phyloP scores from a whole-genome alignment of 345 rosid genomes.

The Iberis pinnata region DNA sequence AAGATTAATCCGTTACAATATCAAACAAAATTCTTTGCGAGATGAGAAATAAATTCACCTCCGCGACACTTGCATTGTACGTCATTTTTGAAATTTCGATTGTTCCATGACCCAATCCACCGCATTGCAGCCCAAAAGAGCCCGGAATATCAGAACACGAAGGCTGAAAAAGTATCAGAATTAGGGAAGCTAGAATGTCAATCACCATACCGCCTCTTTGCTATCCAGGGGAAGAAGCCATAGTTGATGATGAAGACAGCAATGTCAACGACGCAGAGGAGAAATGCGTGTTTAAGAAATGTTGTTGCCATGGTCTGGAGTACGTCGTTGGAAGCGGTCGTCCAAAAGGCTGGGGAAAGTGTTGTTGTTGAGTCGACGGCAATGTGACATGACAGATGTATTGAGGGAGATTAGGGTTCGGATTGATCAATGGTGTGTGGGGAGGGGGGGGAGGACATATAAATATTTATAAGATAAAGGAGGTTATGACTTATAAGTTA shows the following conservation, averaged over 20 bases:
- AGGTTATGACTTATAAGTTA: too few species aligned
- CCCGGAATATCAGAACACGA: constrained; percentile 47
- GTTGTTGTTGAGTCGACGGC: constrained; percentile 27
- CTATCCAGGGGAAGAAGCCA: constrained; percentile 34
- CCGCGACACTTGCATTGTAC: constrained; percentile 40
- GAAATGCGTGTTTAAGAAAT: constrained; percentile 41
- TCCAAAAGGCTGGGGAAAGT: constrained; percentile 23
- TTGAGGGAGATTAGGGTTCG: constrained; percentile 30
- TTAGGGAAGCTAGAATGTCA: constrained; percentile 59
- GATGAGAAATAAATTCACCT: constrained; percentile 30
- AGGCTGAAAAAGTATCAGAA: constrained; percentile 39
- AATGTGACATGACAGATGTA: constrained; percentile 30
- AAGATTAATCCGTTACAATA: too few species aligned
- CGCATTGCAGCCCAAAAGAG: constrained; percentile 61
- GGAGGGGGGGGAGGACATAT: too few species aligned
- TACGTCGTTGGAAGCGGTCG: constrained; percentile 34
- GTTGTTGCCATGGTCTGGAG: constrained; percentile 71
- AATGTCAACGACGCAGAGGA: constrained; percentile 36
- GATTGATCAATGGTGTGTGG: constrained; percentile 18
- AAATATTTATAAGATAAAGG: too few species aligned
- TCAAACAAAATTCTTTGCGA: not conserved
- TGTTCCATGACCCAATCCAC: constrained; percentile 44
- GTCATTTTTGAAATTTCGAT: constrained; percentile 40
- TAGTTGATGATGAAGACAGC: constrained; percentile 9
- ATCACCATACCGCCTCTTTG: constrained; percentile 55